Conservation (phyloP, 2,329 filamentous ascomycete species). For the Botrytis elliptica region DNA sequence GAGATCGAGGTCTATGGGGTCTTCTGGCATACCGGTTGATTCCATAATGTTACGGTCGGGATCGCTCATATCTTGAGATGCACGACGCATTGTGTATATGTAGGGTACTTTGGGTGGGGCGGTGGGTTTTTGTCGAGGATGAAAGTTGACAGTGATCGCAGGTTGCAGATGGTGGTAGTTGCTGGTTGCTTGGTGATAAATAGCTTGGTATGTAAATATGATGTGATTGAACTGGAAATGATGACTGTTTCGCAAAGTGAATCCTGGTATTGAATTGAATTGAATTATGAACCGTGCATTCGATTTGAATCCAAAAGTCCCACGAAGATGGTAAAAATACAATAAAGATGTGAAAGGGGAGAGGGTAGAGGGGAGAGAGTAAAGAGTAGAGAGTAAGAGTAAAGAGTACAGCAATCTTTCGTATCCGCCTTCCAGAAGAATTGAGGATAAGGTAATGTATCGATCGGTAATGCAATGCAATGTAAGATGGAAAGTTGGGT, state of each 20-base stretch:
- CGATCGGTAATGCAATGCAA: background rate
- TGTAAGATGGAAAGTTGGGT: background rate
- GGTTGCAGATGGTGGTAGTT: constrained; percentile 17
- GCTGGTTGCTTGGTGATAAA: background rate
- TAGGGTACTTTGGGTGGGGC: constrained; percentile 8
- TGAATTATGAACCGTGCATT: background rate
- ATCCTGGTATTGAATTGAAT: background rate
- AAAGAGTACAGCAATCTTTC: background rate
- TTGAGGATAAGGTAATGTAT: background rate
- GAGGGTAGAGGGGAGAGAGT: background rate
- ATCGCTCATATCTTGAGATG: constrained; percentile 38
- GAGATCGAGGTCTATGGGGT: constrained; percentile 31
- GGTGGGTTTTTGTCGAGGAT: constrained; percentile 18
- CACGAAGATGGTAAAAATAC: background rate
- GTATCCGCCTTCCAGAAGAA: background rate
- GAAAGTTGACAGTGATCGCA: constrained; percentile 1
- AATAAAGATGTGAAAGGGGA: background rate
- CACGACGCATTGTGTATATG: constrained; percentile 36
- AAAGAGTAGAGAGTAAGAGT: background rate
- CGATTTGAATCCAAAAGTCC: background rate
- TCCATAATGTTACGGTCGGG: constrained; percentile 39
- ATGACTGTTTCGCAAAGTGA: background rate
- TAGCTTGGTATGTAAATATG: background rate
- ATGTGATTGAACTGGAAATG: constrained; percentile 1
- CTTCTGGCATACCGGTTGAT: constrained; percentile 29